Percentiles rank a stretch among this genome's conserved stretches.
Conservation (phyloP, 805 yeast genomes). For the Sugiyamaella chiloensis region DNA sequence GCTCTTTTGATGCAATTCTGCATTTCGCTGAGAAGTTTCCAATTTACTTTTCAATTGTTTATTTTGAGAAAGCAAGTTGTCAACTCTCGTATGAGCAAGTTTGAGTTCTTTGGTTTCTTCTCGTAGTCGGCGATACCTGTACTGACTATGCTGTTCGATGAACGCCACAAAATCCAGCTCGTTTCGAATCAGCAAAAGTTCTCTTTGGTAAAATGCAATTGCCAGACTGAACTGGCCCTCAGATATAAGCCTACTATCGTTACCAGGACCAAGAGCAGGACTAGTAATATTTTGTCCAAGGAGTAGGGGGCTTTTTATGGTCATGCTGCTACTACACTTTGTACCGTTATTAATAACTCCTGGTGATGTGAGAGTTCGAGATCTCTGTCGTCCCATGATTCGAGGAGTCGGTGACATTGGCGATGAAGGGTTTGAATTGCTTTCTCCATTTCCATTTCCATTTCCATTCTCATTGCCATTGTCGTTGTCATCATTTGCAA, state of each 20-base stretch:
- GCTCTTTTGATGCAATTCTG: conserved; percentile 32
- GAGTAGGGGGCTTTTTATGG: conserved; percentile 8
- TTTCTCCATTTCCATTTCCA: too few species aligned
- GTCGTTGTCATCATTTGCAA: too few species aligned
- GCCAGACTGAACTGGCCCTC: conserved; percentile 20
- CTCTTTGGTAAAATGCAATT: conserved; percentile 53
- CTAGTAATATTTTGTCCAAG: conserved; percentile 1
- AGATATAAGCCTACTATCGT: background rate
- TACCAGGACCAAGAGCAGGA: background rate
- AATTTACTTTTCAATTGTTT: conserved; percentile 29
- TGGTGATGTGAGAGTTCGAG: conserved; percentile 18
- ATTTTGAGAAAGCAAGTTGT: conserved; percentile 31
- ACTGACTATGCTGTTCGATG: conserved; percentile 46
- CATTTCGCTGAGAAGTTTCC: conserved; percentile 29
- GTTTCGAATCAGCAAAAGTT: conserved; percentile 52
- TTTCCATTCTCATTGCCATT: too few species aligned
- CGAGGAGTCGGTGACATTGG: background rate
- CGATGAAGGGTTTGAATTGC: background rate
- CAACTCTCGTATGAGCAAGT: conserved; percentile 31
- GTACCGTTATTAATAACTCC: conserved; percentile 5
- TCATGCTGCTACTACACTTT: background rate
- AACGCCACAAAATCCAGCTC: conserved; percentile 60
- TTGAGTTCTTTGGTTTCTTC: conserved; percentile 31
- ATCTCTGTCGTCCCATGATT: conserved; percentile 9
- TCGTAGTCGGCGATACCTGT: conserved; percentile 35